Evolutionary conservation across 2,329 filamentous ascomycete genomes (phyloP), one percentile per base, ranked within the genome.

Genomic region (Aspergillus japonicus): DNA sequence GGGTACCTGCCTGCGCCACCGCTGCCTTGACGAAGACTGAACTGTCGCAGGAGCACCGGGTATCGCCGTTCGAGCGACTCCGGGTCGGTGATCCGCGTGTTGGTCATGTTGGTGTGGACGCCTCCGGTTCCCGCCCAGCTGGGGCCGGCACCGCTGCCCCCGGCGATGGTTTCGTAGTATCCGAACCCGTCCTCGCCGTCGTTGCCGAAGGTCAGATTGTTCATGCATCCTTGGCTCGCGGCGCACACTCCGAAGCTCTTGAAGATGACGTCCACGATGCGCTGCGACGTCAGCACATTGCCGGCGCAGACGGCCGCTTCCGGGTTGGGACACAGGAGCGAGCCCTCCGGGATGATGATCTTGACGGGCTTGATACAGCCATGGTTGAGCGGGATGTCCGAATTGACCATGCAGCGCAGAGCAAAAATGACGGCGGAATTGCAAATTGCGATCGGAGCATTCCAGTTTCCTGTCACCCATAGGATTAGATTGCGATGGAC

Each of bases 41-140:
- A 94, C 65, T 89, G 83, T 5, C 87, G 81, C 35, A 95, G 77
- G 1, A 95, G 74, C 1, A 92, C 89, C 0, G 90, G 90, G 68
- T 92, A 92, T 8, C 90, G 80, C 29, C 88, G 82, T 77, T 94
- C 90, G 64, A 94, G 90, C 6, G 92, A 84, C 72, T 95, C 91
- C 0, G 88, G 82, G 70, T 94, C 91, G 0, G 90, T 93, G 70
- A 93, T 94, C 14, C 90, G 84, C 3, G 90, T 94, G 73, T 95
- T 95, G 6, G 91, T 94, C 89, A 93, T 92, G 76, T 94, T 89
- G 2, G 86, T 89, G 71, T 94, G 89, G n/a, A 29, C 26, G 26
- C 26, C 26, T 29, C 26, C 26, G 26, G 26, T 29, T 29, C 26
- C 26, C 7, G 7, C 26, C 26, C 26, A 29, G 26, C 26, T 29